Evolutionary conservation across 2,329 filamentous ascomycete genomes (phyloP), one percentile per base, ranked within the genome.

Genomic region (Cercospora sp.): DNA sequence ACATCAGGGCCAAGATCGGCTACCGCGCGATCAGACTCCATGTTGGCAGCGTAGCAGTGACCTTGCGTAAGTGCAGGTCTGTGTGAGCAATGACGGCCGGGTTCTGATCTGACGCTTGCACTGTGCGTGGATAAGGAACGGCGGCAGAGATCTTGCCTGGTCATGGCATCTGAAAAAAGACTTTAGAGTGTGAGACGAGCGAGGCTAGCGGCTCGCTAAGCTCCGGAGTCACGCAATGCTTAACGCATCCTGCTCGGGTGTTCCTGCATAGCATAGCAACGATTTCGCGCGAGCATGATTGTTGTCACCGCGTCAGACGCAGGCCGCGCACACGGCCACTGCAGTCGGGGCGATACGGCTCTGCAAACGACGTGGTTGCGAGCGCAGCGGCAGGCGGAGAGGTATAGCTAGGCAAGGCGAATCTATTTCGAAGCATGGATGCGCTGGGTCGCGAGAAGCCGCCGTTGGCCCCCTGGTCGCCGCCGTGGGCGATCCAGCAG

Each of bases 1-100:
- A 64, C 26, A 12, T 88, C 89, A 51, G 91, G 85, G 67, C 91
- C 91, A 30, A 94, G 81, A 75, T 93, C 90, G 33, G 89, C 86
- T 69, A 88, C 83, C 33, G 86, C 87, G 73, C 91, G 83, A 77
- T 94, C 91, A 73, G 91, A 88, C 78, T 94, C 91, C 92, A 94
- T 94, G n/a, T 58, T 63, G 20, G 60, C 42, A 55, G 26, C 31
- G 60, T 7, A 48, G 42, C 42, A 48, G 42, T 48, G 42, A 48
- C 42, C 2, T 23, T 26, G 45, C 45, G 45, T 23, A 51, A 7
- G 18, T 51, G 45, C 45, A 51, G 18, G 45, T 23, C 45, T 51
- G 45, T 48, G 42, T 51, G 45, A 20, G 20, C 45, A 51, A n/a
- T 51, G 45, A 8, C 9, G 36, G n/a, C 16, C 36, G 7, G 16